phyloP scores from a whole-genome alignment of 768 basidiomycete genomes.

The Phlebiopsis flavidoalba region DNA sequence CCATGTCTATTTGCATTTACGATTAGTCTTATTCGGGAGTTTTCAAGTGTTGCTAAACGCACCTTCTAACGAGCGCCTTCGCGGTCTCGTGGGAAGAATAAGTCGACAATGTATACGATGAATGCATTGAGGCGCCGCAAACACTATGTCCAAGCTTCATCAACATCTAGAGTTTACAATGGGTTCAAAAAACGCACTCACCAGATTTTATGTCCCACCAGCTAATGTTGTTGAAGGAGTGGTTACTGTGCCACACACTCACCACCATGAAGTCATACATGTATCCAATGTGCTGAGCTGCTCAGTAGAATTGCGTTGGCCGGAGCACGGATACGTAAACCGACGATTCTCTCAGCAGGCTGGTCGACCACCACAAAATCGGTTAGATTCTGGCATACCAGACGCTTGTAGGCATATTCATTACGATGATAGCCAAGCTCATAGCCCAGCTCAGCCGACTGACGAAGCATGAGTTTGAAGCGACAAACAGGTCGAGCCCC shows the following conservation, averaged over 20 bases:
- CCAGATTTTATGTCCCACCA: constrained; percentile 64
- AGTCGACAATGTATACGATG: constrained; percentile 51
- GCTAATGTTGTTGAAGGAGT: constrained; percentile 50
- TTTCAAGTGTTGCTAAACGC: neutral
- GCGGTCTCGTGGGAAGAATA: constrained; percentile 62
- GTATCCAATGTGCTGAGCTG: constrained; percentile 48
- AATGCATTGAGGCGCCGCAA: constrained; percentile 53
- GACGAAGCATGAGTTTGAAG: too few species aligned
- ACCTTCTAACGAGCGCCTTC: constrained; percentile 55
- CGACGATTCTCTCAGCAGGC: constrained; percentile 68
- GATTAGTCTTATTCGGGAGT: neutral
- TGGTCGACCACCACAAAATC: too few species aligned
- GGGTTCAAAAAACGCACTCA: constrained; percentile 10
- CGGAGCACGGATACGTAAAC: constrained; percentile 54
- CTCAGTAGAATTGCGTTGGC: constrained; percentile 62
- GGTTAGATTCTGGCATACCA: too few species aligned
- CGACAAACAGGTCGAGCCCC: too few species aligned
- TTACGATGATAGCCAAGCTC: too few species aligned
- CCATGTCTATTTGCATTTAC: constrained; percentile 21
- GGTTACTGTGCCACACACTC: constrained; percentile 58
- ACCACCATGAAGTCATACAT: constrained; percentile 60
- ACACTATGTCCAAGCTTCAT: constrained; percentile 29
- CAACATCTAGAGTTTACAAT: too few species aligned
- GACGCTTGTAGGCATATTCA: constrained; percentile 32
- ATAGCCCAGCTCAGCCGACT: too few species aligned